Percentiles rank a stretch among this genome's conserved stretches.
Conservation (phyloP, 1,284 basidiomycete species). For the Naganishia cerealis region DNA sequence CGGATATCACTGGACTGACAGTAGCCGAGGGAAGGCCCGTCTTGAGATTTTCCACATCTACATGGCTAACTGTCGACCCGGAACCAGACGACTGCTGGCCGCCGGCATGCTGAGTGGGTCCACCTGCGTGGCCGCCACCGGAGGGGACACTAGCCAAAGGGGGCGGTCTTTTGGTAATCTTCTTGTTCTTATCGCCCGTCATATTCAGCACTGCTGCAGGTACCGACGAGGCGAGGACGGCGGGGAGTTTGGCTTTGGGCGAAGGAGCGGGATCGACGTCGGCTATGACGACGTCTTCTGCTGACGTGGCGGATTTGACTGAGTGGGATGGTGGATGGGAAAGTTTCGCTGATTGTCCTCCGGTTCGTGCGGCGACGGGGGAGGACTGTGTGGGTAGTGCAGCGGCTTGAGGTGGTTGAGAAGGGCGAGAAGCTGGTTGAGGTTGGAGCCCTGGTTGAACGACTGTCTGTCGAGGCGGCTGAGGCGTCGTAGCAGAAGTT, state of each 20-base stretch:
- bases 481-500: no score
- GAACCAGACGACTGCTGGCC: no score
- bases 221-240: neutral
- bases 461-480: no score
- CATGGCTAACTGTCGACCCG: no score
- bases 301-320: neutral
- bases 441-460: no score
- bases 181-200: neutral
- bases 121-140: neutral
- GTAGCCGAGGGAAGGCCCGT: slow-evolving; percentile 20
- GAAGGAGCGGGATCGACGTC: slow-evolving; percentile 9
- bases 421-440: no score
- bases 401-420: no score
- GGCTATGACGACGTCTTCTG: slow-evolving; percentile 15
- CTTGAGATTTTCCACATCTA: neutral
- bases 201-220: neutral
- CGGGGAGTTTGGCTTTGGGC: neutral
- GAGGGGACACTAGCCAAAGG: slow-evolving; percentile 9
- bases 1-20: slow-evolving; percentile 35
- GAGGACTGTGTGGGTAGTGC: no score
- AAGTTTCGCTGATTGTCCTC: no score
- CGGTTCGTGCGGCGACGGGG: no score
- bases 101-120: no score
- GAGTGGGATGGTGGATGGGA: neutral
- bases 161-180: neutral